These are phyloP conservation scores for Hymenoscyphus infarciens DNA, from an alignment of 2,329 filamentous ascomycete species.

Conservation along the genomic window DNA sequence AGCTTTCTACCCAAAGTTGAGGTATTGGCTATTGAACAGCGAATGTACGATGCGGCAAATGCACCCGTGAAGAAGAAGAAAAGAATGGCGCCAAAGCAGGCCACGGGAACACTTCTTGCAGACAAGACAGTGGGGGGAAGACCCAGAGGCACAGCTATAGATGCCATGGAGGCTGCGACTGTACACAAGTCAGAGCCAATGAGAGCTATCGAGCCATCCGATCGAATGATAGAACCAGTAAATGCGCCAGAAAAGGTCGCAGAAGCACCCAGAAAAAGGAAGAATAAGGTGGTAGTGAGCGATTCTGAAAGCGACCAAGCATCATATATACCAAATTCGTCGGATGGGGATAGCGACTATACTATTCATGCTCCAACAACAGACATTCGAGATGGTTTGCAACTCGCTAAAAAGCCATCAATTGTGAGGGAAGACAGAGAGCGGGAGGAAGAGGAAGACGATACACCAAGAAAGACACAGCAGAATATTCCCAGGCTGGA, in stretches of 20 bases:
- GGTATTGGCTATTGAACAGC: constrained; percentile 43
- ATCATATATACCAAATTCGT: constrained; percentile 29
- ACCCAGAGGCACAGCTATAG: constrained; percentile 47
- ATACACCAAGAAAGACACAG: constrained; percentile 19
- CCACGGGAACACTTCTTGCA: constrained; percentile 40
- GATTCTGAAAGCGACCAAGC: constrained; percentile 31
- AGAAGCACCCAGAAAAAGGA: constrained; percentile 22
- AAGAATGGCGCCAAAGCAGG: constrained; percentile 31
- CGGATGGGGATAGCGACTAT: constrained; percentile 33
- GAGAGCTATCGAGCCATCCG: constrained; percentile 5
- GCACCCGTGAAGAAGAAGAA: constrained; percentile 40
- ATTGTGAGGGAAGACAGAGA: constrained; percentile 46
- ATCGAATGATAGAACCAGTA: constrained; percentile 5
- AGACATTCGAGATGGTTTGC: constrained; percentile 23
- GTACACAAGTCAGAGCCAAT: constrained; percentile 8
- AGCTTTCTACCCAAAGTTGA: constrained; percentile 54
- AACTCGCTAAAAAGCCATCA: constrained; percentile 41
- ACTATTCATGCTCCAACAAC: constrained; percentile 15
- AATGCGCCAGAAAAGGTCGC: constrained; percentile 8
- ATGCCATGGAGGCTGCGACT: constrained; percentile 31
- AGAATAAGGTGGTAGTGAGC: constrained; percentile 21
- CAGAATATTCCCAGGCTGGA: constrained; percentile 15
- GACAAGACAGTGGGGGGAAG: constrained; percentile 52
- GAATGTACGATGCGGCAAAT: constrained; percentile 40
- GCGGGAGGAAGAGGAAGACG: constrained; percentile 38